Base-by-base conservation (phyloP, 116 monocot genomes). In the Posidonia oceanica region DNA sequence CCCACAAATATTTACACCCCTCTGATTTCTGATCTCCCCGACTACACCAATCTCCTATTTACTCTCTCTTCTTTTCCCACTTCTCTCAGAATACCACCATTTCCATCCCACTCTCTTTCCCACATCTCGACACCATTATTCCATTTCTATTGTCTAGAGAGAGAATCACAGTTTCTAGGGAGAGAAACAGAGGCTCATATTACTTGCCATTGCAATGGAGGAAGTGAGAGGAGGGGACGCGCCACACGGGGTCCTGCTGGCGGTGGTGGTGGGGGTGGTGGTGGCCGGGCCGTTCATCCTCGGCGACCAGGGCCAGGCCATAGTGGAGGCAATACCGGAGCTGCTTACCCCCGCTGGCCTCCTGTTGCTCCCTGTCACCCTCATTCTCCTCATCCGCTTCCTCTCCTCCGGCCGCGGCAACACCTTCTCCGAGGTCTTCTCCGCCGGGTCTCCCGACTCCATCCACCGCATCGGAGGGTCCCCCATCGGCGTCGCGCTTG, bases 391-490 rank as follows among this genome's bases (percentile, higher is more conserved):
- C 72, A 94, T 94, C 81, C 80, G 81, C 16, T 83, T 89, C 80
- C 85, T 94, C 69, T 94, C 94, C 62, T 87, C 89, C 38, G 94
- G 89, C 68, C 83, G 90, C 7, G 83, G 76, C 60, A 39, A 68
- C 66, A 76, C 83, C 40, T 38, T 87, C 68, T 72, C 85, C 48
- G 82, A 75, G 75, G 22, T 81, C 61, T 81, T 93, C 82, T 76
- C 85, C 74, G 70, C 81, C 67, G 85, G 83, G 7, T 73, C 88
- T 3, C 88, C 84, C 3, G 88, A 92, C 74, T 88, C 88, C 80
- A 82, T 88, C 71, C 88, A 88, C 83, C 83, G 82, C 55, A 80
- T 84, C 76, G 92, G 88, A 1, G 92, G 88, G 12, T 92, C 92
- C 55, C 88, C 88, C 5, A 39, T 92, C 59, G 92, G 88, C 59